These are phyloP conservation scores for Flaveria robusta DNA, from an alignment of 129 eudicot genomes.

Conservation along the genomic window DNA sequence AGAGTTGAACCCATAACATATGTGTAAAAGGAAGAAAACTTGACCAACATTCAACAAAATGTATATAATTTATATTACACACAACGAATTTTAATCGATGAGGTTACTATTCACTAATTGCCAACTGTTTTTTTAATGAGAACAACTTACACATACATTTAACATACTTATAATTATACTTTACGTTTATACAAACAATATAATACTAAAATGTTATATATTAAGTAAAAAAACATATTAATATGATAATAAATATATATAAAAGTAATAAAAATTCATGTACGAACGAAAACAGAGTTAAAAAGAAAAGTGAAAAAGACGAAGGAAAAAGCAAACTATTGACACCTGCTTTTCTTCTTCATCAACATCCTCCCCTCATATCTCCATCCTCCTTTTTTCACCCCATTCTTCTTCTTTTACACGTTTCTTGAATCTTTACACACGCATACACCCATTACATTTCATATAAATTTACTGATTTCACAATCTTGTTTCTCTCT, in stretches of 20 bases:
- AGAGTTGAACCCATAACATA: too few species aligned
- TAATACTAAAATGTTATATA: too few species aligned
- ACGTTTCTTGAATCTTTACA: conserved; percentile 38
- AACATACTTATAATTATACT: too few species aligned
- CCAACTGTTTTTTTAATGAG: too few species aligned
- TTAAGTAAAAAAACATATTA: not conserved
- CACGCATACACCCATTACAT: conserved; percentile 19
- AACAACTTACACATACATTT: too few species aligned
- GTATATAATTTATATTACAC: too few species aligned
- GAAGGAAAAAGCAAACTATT: conserved; percentile 31
- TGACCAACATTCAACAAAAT: too few species aligned
- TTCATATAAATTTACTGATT: not conserved
- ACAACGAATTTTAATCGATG: too few species aligned
- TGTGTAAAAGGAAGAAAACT: too few species aligned
- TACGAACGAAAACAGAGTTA: not conserved
- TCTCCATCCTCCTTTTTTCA: conserved; percentile 29
- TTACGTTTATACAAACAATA: too few species aligned
- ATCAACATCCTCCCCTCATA: conserved; percentile 31
- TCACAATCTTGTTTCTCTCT: conserved; percentile 23
- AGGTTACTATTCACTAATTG: too few species aligned
- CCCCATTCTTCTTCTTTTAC: conserved; percentile 36
- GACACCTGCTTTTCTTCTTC: conserved; percentile 36
- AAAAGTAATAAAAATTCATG: not conserved
- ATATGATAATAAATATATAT: not conserved
- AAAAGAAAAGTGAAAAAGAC: conserved; percentile 9